Evolutionary conservation across 805 yeast genomes (phyloP), one percentile per base, ranked within the genome.

Genomic region (Candida endomychidarum): DNA sequence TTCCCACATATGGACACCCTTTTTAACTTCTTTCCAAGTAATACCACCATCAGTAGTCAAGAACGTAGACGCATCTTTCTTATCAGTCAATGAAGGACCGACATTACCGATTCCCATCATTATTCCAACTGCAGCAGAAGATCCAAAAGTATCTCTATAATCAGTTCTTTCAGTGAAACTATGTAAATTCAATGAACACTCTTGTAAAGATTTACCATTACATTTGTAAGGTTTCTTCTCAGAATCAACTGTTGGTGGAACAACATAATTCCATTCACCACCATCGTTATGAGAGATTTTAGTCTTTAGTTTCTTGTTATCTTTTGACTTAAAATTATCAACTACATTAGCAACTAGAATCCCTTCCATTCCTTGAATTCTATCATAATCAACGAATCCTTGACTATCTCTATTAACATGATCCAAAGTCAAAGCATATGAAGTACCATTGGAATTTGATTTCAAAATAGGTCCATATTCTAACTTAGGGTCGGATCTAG

Each of bases 31-130:
- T 37, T 61, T 77, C 98, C 98, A 93, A 3, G 89, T 75, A 11
- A 80, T 65, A 42, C 99, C 99, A 2, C 93, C 99, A 63, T 93
- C 98, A n/a, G 75, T 70, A 3, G 96, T 80, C 45, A 93, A 62
- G 55, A 77, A 93, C 0, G 96, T 86, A 1, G 83, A 70, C 0
- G 83, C 74, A 16, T 41, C 41, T 6, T 49, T 35, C 34, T 80
- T 77, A 3, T 72, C 68, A 28, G 63, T 59, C 38, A 91, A 64
- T 7, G 51, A 45, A 20, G 72, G 75, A 5, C 97, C 98, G 37
- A 88, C 96, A 56, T 85, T 89, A 21, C 99, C 99, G n/a, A 85
- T 78, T n/a, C 85, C 97, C 49, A 93, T 70, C 74, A 91, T 63
- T 64, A 89, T 64, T 1, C 99, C 99, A 14, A 83, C 72, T 0